Evolutionary conservation across 768 basidiomycete genomes (phyloP).

Genomic region (Phaffia australis): DNA sequence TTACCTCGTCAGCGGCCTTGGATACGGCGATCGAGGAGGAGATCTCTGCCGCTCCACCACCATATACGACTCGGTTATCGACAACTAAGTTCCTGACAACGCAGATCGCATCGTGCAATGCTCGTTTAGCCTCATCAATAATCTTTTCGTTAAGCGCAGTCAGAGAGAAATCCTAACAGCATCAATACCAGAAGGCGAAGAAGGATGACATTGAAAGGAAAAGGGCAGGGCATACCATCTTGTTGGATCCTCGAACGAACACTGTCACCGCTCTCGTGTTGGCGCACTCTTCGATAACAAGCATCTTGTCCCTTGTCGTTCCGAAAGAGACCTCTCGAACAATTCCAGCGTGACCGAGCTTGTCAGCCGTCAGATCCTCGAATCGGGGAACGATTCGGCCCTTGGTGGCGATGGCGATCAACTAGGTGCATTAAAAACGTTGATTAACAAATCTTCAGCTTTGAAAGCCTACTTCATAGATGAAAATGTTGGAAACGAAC

Average conservation of each 20-base stretch:
- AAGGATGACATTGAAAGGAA: constrained; percentile 12
- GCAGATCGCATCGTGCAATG: constrained; percentile 93
- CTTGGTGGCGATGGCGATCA: constrained; percentile 96
- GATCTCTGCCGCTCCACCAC: constrained; percentile 96
- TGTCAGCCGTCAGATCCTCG: constrained; percentile 81
- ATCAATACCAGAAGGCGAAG: not conserved
- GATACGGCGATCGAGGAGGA: constrained; percentile 85
- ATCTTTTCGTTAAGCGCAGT: constrained; percentile 49
- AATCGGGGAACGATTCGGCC: constrained; percentile 97
- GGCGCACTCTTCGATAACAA: constrained; percentile 96
- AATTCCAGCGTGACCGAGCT: constrained; percentile 84
- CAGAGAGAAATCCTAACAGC: constrained; percentile 3
- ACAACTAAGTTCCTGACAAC: constrained; percentile 89
- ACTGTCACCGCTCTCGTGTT: constrained; percentile 93
- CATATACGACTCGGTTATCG: constrained; percentile 94
- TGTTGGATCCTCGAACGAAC: constrained; percentile 94
- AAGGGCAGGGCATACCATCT: constrained; percentile 59
- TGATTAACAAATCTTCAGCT: not conserved
- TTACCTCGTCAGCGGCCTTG: constrained; percentile 84
- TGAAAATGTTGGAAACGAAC: constrained; percentile 40
- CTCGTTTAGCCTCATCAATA: constrained; percentile 96
- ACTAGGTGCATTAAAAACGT: constrained; percentile 41
- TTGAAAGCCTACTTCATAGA: not conserved
- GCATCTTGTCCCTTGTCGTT: constrained; percentile 98
- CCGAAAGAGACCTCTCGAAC: constrained; percentile 93